Conservation (phyloP, 192 early-diverging fungal species). For the Dissophora ornata region DNA sequence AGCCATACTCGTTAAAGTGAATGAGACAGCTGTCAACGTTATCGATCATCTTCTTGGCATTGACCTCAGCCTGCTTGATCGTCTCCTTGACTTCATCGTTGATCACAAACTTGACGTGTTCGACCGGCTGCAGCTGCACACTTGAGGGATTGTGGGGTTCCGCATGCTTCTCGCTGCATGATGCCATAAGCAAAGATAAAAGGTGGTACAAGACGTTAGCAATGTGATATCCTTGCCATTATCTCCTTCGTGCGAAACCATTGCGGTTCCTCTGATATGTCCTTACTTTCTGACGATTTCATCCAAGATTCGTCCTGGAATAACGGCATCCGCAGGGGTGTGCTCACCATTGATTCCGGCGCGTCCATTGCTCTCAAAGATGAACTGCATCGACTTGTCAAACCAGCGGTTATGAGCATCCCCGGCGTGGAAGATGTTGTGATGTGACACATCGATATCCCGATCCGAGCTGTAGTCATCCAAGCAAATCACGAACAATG, state of each 20-base stretch:
- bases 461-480: constrained; percentile 76
- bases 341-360: constrained; percentile 97
- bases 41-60: constrained; percentile 71
- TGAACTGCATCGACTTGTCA: constrained; percentile 93
- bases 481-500: constrained; percentile 90
- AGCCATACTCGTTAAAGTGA: constrained; percentile 80
- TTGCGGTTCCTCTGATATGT: neutral
- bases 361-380: constrained; percentile 85
- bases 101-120: constrained; percentile 79
- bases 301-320: constrained; percentile 85
- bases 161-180: constrained; percentile 62
- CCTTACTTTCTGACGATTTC: constrained; percentile 73
- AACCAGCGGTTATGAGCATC: constrained; percentile 94
- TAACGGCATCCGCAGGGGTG: constrained; percentile 91
- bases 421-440: constrained; percentile 81
- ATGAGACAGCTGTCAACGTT: constrained; percentile 80
- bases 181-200: neutral
- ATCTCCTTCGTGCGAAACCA: no score
- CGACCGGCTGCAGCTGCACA: constrained; percentile 60
- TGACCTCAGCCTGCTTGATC: constrained; percentile 72
- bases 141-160: constrained; percentile 54
- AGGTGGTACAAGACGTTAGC: neutral
- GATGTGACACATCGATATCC: constrained; percentile 74
- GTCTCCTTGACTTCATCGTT: constrained; percentile 61
- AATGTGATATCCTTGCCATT: no score